These are phyloP conservation scores for Phaseolus lunatus DNA, from an alignment of 306 rosid species.

Conservation along the genomic window DNA sequence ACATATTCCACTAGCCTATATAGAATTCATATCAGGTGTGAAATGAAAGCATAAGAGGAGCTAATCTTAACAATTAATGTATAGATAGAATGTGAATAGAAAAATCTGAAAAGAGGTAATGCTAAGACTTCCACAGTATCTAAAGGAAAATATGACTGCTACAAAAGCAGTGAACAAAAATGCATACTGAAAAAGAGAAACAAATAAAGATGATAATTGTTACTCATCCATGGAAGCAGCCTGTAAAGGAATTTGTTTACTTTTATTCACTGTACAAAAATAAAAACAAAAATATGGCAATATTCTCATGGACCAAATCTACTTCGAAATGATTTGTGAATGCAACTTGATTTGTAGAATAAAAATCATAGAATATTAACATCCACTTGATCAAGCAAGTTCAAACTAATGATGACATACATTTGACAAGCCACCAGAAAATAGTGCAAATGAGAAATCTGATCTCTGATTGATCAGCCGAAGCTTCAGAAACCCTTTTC, in stretches of 20 bases:
- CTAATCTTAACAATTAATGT: not conserved
- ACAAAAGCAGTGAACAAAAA: not conserved
- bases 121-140: not conserved
- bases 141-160: not conserved
- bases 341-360: not conserved
- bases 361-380: conserved; percentile 23
- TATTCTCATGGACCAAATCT: not conserved
- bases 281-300: not conserved
- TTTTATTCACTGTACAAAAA: not conserved
- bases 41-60: not conserved
- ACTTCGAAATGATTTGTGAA: not conserved
- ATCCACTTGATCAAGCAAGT: conserved; percentile 23
- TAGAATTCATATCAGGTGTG: not conserved
- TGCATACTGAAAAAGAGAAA: not conserved
- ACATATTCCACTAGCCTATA: not conserved
- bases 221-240: not conserved
- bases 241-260: not conserved
- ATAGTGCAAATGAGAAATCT: conserved; percentile 84
- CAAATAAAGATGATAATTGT: not conserved
- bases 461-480: conserved; percentile 89
- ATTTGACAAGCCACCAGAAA: conserved; percentile 78
- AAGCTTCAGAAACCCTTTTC: conserved; percentile 70
- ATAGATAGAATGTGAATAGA: not conserved
- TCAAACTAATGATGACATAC: conserved; percentile 49
- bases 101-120: not conserved